Conservation (phyloP, 495 filamentous ascomycete genomes). For the Penicillium verhagenii region DNA sequence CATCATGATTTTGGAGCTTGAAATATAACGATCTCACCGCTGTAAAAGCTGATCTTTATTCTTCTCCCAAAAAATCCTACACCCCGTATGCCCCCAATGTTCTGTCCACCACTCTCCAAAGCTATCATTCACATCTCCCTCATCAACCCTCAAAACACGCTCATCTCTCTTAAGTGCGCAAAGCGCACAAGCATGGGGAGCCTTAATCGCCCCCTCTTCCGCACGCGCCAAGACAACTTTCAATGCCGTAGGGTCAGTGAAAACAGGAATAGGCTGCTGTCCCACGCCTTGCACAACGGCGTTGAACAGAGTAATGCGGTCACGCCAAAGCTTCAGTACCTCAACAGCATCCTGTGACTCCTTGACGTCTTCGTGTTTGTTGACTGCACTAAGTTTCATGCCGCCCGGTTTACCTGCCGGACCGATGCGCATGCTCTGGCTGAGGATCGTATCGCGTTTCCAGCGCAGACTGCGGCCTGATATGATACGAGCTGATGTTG, state of each 20-base stretch:
- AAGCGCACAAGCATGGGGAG: conserved; percentile 75
- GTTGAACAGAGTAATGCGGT: conserved; percentile 42
- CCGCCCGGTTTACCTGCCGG: conserved; percentile 66
- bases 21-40: conserved; percentile 54
- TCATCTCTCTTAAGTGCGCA: conserved; percentile 89
- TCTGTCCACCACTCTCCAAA: conserved; percentile 97
- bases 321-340: conserved; percentile 67
- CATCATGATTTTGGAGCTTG: too few relatives aligned
- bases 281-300: conserved; percentile 37
- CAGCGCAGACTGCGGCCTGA: conserved; percentile 83
- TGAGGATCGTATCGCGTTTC: conserved; percentile 83
- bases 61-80: conserved; percentile 79
- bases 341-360: conserved; percentile 89
- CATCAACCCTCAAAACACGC: conserved; percentile 70
- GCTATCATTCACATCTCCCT: conserved; percentile 71
- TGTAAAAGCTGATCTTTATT: conserved; percentile 65
- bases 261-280: conserved; percentile 59
- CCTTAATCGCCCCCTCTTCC: conserved; percentile 62
- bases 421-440: conserved; percentile 84
- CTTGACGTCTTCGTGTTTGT: conserved; percentile 72
- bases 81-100: conserved; percentile 81
- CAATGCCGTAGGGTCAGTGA: conserved; percentile 60
- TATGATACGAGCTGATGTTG: conserved; percentile 75
- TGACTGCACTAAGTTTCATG: conserved; percentile 86
- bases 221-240: conserved; percentile 48